Evolutionary conservation across 2,329 filamentous ascomycete species (phyloP), one percentile per base, ranked within the genome.

Genomic region (Epichloe bromicola): DNA sequence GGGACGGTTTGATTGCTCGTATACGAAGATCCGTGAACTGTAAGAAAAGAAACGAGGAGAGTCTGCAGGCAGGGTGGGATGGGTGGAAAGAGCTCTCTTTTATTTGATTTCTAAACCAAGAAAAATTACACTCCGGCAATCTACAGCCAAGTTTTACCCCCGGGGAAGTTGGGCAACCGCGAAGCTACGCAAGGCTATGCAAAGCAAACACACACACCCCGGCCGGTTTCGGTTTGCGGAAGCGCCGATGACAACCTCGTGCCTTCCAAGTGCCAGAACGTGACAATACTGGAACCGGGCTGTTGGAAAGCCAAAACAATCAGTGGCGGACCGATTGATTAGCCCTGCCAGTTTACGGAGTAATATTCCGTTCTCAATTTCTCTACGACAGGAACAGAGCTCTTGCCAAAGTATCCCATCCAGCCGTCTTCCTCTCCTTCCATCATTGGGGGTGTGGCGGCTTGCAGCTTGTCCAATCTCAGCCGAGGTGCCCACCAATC

Each of bases 401-500:
- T 42, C 10, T 42, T 17, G 40, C 40, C 14, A 14, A 20, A 44
- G 12, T 30, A 8, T n/a, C 42, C 8, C 23, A n/a, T 33, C 41
- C 41, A 23, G 39, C 15, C 17, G 8, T 41, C n/a, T 41, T 19
- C 20, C 11, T 34, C 26, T 23, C 30, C 26, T 30, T 30, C 26
- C 26, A 30, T 30, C 30, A 10, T 11, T 30, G 44, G 40, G 26
- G n/a, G 23, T 38, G 42, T 26, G 42, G 15, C 37, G 42, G 34
- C 23, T n/a, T 17, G 17, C 19, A 36, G 46, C 46, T 20, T n/a
- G 38, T 20, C 46, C 38, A 40, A 41, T 41, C 46, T 48, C 23
- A 38, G 46, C 46, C 37, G 11, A 41, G 40, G 51, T 49, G 48
- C 45, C 50, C 44, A 51, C 45, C 47, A 50, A 51, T 53, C 50